phyloP scores from a whole-genome alignment of 768 basidiomycete species.

The Postia placenta region DNA sequence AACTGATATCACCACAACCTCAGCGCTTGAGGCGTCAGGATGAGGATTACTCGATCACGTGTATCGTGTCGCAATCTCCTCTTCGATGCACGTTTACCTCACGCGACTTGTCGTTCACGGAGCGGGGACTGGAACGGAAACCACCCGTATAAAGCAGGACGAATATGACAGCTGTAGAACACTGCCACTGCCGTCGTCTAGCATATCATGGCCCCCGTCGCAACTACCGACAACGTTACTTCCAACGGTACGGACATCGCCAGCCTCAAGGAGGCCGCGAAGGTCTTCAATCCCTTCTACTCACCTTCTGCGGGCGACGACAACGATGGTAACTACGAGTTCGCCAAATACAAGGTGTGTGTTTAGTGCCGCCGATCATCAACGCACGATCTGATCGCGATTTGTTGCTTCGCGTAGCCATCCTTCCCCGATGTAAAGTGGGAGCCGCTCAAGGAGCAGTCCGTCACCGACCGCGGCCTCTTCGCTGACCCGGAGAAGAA shows the following conservation, averaged over 20 bases:
- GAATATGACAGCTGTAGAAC: neutral
- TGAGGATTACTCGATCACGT: slow-evolving; percentile 19
- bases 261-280: slow-evolving; percentile 22
- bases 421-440: slow-evolving; percentile 57
- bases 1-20: too few relatives aligned
- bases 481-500: slow-evolving; percentile 67
- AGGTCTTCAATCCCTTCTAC: slow-evolving; percentile 59
- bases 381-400: neutral
- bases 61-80: slow-evolving; percentile 21
- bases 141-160: neutral
- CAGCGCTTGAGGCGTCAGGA: neutral
- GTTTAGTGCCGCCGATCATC: neutral
- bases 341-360: slow-evolving; percentile 53
- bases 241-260: slow-evolving; percentile 17
- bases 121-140: slow-evolving; percentile 7
- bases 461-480: slow-evolving; percentile 63
- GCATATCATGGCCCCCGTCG: slow-evolving; percentile 42
- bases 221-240: slow-evolving; percentile 30
- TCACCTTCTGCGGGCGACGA: slow-evolving; percentile 48
- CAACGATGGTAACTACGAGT: slow-evolving; percentile 46
- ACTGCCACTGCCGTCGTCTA: neutral
- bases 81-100: slow-evolving; percentile 18
- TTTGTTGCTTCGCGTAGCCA: slow-evolving; percentile 36
- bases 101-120: neutral
- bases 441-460: slow-evolving; percentile 52